phyloP scores from a whole-genome alignment of 257 asterid species.

The Primulina huaijiensis region DNA sequence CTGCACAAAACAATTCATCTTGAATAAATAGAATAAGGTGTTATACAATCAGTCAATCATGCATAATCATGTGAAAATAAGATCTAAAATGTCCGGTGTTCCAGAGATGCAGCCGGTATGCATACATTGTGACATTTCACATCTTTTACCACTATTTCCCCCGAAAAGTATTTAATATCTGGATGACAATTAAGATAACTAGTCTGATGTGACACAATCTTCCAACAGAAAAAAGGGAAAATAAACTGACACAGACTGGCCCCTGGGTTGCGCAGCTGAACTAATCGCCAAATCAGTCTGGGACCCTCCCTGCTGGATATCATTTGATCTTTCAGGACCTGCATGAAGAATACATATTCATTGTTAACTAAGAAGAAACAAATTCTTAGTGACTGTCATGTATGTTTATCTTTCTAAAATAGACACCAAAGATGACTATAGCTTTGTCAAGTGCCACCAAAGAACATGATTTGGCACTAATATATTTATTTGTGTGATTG shows the following conservation, averaged over 20 bases:
- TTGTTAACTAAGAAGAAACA: conserved; percentile 19
- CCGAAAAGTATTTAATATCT: background rate
- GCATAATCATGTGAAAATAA: conserved; percentile 11
- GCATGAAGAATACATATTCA: conserved; percentile 28
- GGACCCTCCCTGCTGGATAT: conserved; percentile 41
- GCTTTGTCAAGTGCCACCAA: conserved; percentile 11
- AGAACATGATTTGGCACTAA: background rate
- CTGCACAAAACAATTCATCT: conserved; percentile 41
- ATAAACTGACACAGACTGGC: conserved; percentile 43
- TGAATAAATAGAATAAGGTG: conserved; percentile 11
- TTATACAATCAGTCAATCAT: background rate
- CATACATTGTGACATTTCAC: background rate
- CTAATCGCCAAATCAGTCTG: conserved; percentile 55
- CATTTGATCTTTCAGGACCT: conserved; percentile 75
- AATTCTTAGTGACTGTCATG: conserved; percentile 3
- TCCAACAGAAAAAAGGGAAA: conserved; percentile 1
- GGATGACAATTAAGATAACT: conserved; percentile 10
- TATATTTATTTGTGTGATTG: background rate
- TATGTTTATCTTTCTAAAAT: conserved; percentile 16
- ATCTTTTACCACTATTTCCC: conserved; percentile 7
- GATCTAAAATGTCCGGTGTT: background rate
- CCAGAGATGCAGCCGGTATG: conserved; percentile 7
- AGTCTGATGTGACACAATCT: background rate
- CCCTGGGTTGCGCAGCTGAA: conserved; percentile 54
- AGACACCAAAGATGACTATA: conserved; percentile 2